These are phyloP conservation scores for Colletotrichum costaricense DNA, from an alignment of 2,329 filamentous ascomycete species.

Conservation along the genomic window DNA sequence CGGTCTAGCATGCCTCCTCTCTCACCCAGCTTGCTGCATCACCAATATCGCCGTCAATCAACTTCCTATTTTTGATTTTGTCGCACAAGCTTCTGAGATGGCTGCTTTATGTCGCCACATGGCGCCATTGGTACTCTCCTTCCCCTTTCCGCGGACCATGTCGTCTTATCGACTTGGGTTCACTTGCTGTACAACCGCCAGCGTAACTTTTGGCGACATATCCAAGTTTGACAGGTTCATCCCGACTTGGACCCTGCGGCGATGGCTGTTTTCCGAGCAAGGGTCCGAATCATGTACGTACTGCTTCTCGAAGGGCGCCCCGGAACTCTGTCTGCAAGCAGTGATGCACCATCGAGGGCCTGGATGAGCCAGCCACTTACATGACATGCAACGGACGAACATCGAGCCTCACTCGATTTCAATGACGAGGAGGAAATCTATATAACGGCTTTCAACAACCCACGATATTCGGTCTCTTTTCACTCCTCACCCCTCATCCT, in stretches of 20 bases:
- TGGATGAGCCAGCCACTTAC: background rate
- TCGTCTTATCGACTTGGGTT: conserved; percentile 25
- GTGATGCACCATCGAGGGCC: background rate
- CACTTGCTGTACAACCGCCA: background rate
- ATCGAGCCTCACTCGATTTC: background rate
- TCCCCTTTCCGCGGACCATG: conserved; percentile 19
- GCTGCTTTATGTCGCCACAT: conserved; percentile 22
- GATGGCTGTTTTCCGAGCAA: background rate
- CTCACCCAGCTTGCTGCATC: background rate
- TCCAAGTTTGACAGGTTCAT: background rate
- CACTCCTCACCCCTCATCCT: conserved; percentile 14
- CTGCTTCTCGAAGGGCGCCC: conserved; percentile 7
- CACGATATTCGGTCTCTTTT: background rate
- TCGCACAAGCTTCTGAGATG: conserved; percentile 8
- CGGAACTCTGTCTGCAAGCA: background rate
- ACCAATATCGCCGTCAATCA: conserved; percentile 13
- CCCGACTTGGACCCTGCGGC: background rate
- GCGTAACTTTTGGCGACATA: background rate
- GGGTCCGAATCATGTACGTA: background rate
- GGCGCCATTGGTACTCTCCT: conserved; percentile 32
- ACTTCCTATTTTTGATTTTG: conserved; percentile 21
- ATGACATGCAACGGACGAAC: background rate
- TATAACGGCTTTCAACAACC: conserved; percentile 7
- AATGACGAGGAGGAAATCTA: background rate
- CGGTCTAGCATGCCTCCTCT: background rate